A percentile compares a stretch with the other conserved stretches of the same genome.
These are phyloP conservation scores for Ceratocystis eucalypticola DNA, from an alignment of 2,329 filamentous ascomycete genomes.

Conservation along the genomic window DNA sequence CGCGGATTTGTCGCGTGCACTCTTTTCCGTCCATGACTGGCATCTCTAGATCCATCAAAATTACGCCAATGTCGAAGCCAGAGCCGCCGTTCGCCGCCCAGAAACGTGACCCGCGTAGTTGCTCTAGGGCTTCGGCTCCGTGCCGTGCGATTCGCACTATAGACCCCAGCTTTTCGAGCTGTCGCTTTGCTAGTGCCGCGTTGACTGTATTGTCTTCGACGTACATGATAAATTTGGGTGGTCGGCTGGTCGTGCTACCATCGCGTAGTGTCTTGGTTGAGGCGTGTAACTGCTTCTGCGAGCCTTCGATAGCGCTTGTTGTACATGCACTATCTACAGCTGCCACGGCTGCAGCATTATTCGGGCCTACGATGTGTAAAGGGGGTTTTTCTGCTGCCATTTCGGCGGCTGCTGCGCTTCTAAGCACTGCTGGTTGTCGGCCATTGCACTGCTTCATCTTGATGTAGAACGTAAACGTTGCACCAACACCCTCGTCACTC, in stretches of 20 bases:
- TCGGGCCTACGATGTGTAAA: no score
- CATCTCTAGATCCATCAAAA: slow-evolving; percentile 76
- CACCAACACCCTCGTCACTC: slow-evolving; percentile 53
- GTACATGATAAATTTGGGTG: slow-evolving; percentile 44
- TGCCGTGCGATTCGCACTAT: slow-evolving; percentile 51
- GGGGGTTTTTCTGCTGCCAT: no score
- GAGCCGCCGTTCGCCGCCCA: slow-evolving; percentile 37
- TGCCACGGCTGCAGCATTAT: no score
- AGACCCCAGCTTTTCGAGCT: slow-evolving; percentile 47
- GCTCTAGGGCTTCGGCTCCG: slow-evolving; percentile 47
- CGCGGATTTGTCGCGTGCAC: slow-evolving; percentile 54
- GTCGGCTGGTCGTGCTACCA: slow-evolving; percentile 22
- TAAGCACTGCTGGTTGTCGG: no score
- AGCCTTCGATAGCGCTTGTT: no score
- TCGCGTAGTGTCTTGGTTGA: no score
- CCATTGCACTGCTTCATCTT: slow-evolving; percentile 44
- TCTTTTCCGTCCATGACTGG: slow-evolving; percentile 71
- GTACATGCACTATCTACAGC: no score
- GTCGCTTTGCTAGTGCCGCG: slow-evolving; percentile 48
- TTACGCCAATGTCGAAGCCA: slow-evolving; percentile 46
- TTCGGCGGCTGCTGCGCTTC: no score
- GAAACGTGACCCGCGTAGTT: slow-evolving; percentile 41
- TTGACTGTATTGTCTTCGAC: slow-evolving; percentile 58
- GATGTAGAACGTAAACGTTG: slow-evolving; percentile 66
- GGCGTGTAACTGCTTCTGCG: no score